Evolutionary conservation across 1,139 yeast genomes (phyloP), one percentile per base, ranked within the genome.

Genomic region (Candida tunisiensis): DNA sequence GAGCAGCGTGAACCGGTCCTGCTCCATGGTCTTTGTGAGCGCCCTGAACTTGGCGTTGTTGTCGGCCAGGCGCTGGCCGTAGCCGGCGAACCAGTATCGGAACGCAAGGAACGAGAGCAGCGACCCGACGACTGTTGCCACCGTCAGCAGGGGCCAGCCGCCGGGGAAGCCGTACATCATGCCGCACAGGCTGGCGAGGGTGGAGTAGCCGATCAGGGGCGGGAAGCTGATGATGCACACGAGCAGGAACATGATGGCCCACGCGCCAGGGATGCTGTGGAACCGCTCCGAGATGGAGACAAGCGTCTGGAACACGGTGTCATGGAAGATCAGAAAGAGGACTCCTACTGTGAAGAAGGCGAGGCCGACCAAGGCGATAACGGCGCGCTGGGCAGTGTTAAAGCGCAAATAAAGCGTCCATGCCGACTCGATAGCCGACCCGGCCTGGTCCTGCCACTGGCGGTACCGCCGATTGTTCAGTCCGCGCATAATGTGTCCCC

Each of bases 151-250:
- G 4, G 75, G 60, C 91, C 93, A 85, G 0, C 95, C 96, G 27
- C 55, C 43, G 3, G 74, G 68, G 37, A 79, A 65, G 2, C 96
- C 96, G 47, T 75, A 88, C 16, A 77, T 66, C 69, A 82, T 72
- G 2, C 96, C 98, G 7, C 73, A 59, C 9, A 79, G 49, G 32
- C 79, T 62, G 12, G 75, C 64, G 21, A 79, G 53, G 8, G 77
- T 63, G 3, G 88, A 64, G 51, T 74, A 85, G 2, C 98, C 98
- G 26, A 83, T 52, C 38, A 85, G 39, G 2, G 96, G 98, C 3
- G 98, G 98, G 57, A 88, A 83, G 0, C 74, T 62, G 2, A 73
- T 70, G 3, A 54, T 10, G 32, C 65, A 53, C 4, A 73, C 44
- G 14, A 65, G 38, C 4, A 51, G 16, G 35, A 74, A 65, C 34